Conservation (phyloP, 1,284 basidiomycete species). For the Trichosporon asahii region DNA sequence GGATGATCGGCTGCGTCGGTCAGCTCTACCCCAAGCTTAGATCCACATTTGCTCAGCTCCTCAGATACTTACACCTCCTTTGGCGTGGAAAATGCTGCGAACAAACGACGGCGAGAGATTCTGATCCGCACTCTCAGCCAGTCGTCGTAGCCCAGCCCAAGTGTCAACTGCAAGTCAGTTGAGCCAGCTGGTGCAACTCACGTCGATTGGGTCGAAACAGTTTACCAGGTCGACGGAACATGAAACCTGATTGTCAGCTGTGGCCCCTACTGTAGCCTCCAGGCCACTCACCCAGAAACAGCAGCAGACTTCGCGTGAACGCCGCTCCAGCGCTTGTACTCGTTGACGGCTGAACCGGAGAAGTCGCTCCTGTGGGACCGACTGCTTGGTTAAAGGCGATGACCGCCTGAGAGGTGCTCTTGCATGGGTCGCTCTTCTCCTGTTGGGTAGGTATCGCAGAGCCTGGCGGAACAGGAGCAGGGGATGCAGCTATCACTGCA, state of each 20-base stretch:
- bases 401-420: not conserved
- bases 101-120: slow-evolving; percentile 46
- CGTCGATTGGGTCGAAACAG: slow-evolving; percentile 49
- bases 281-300: slow-evolving; percentile 41
- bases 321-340: slow-evolving; percentile 44
- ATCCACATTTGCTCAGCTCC: not conserved
- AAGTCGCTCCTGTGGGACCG: not conserved
- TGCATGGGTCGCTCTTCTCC: slow-evolving; percentile 51
- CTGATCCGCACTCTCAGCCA: slow-evolving; percentile 48
- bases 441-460: slow-evolving; percentile 6
- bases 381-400: not conserved
- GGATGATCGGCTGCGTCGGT: slow-evolving; percentile 18
- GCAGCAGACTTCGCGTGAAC: slow-evolving; percentile 43
- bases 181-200: slow-evolving; percentile 17
- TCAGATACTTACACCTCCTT: slow-evolving; percentile 33
- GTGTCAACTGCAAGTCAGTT: slow-evolving; percentile 44
- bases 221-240: slow-evolving; percentile 50
- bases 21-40: not conserved
- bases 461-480: not conserved
- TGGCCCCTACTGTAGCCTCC: not conserved
- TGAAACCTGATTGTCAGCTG: slow-evolving; percentile 33
- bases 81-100: slow-evolving; percentile 38
- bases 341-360: slow-evolving; percentile 51
- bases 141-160: slow-evolving; percentile 45
- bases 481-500: slow-evolving; percentile 1